phyloP scores from a whole-genome alignment of 306 rosid genomes.

The Gillenia trifoliata region DNA sequence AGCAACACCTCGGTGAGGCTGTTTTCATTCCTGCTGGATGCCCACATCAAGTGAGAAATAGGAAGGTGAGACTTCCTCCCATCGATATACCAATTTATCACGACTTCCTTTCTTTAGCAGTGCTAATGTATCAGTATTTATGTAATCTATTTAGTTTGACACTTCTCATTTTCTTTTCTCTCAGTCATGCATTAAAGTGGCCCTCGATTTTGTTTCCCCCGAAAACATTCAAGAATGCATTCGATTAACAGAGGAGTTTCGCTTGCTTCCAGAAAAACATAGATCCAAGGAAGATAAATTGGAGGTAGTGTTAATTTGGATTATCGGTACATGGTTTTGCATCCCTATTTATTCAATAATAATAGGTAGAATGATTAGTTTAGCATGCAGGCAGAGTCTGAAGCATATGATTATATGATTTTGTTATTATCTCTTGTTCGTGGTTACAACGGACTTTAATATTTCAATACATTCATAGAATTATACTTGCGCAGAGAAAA shows the following conservation, averaged over 20 bases:
- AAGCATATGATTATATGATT: background rate
- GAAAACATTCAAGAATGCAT: constrained; percentile 58
- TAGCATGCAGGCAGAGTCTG: background rate
- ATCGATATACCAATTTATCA: background rate
- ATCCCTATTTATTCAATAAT: background rate
- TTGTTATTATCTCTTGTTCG: background rate
- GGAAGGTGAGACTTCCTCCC: constrained; percentile 33
- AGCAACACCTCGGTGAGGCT: constrained; percentile 65
- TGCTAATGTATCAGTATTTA: background rate
- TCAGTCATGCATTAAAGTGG: constrained; percentile 67
- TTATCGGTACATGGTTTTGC: constrained; percentile 16
- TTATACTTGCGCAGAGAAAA: background rate
- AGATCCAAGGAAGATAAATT: constrained; percentile 61
- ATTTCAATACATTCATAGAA: background rate
- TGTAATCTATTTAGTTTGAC: constrained; percentile 21
- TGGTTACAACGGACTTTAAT: background rate
- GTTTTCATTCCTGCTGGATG: constrained; percentile 72
- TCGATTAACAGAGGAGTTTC: constrained; percentile 53
- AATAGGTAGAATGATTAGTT: background rate
- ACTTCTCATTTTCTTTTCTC: constrained; percentile 13
- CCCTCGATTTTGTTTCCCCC: constrained; percentile 62
- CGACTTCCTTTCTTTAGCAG: background rate
- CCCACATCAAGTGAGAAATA: constrained; percentile 70
- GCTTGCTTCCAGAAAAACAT: constrained; percentile 49
- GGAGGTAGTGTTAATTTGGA: constrained; percentile 38